Evolutionary conservation across 2,329 filamentous ascomycete species (phyloP).

Genomic region (Fusarium austroafricanum): DNA sequence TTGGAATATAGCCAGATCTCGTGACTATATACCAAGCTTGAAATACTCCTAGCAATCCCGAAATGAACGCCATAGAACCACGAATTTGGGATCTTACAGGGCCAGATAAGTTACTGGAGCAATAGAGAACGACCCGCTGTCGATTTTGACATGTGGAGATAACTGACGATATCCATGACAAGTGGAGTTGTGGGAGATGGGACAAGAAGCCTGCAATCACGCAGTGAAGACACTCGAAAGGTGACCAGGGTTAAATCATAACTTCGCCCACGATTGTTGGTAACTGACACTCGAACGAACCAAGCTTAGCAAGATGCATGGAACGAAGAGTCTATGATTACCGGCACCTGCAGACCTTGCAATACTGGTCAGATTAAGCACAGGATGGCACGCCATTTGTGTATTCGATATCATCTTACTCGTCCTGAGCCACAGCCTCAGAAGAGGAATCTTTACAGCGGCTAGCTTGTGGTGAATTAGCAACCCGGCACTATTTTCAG

Average conservation of each 20-base stretch:
- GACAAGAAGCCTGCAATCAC: not conserved
- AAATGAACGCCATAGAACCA: not conserved
- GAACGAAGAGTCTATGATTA: not conserved
- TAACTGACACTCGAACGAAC: not conserved
- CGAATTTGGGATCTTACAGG: not conserved
- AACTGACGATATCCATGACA: not conserved
- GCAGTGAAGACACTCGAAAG: not conserved
- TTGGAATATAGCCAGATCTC: not conserved
- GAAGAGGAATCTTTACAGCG: not conserved
- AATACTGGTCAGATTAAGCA: constrained; percentile 38
- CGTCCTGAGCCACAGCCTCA: not conserved
- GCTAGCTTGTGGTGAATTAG: not conserved
- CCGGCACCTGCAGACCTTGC: constrained; percentile 41
- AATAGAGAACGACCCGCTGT: constrained; percentile 1
- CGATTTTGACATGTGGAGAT: constrained; percentile 14
- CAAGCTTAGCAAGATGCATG: not conserved
- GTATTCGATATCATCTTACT: constrained; percentile 23
- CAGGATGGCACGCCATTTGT: constrained; percentile 41
- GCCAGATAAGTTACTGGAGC: not conserved
- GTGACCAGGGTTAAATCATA: not conserved
- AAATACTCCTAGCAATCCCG: not conserved
- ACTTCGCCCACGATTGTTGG: not conserved
- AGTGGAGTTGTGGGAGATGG: constrained; percentile 10
- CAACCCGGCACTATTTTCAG: not conserved
- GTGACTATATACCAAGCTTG: not conserved